A percentile compares a stretch with the other conserved stretches of the same genome.
These are phyloP conservation scores for Halophytophthora batemanensis DNA, from an alignment of 352 stramenopile genomes.

Conservation along the genomic window DNA sequence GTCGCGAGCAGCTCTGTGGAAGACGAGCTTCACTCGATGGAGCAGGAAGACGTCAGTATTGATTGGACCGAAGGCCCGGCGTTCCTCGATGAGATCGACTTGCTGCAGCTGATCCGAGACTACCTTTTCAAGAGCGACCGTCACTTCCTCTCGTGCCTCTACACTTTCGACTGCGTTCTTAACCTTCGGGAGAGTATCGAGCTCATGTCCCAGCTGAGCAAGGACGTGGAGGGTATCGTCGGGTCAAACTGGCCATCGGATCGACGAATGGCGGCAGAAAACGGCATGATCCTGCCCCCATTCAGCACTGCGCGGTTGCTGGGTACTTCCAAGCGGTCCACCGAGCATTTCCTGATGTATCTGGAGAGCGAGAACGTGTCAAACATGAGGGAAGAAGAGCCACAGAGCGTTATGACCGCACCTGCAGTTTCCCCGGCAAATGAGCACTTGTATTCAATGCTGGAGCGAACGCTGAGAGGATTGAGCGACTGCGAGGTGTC, in stretches of 20 bases:
- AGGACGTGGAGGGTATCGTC: conserved; percentile 36
- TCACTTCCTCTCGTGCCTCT: conserved; percentile 76
- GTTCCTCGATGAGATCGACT: conserved; percentile 68
- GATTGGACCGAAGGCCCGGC: conserved; percentile 29
- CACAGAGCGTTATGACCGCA: not conserved
- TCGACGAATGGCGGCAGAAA: conserved; percentile 38
- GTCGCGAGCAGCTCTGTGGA: conserved; percentile 15
- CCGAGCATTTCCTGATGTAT: conserved; percentile 87
- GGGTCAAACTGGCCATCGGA: conserved; percentile 52
- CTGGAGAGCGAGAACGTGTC: conserved; percentile 39
- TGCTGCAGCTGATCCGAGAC: conserved; percentile 67
- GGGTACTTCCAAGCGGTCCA: conserved; percentile 55
- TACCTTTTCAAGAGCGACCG: conserved; percentile 78
- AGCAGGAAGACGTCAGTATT: conserved; percentile 41
- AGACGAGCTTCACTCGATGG: conserved; percentile 43
- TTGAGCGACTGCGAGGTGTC: conserved; percentile 84
- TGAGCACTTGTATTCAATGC: conserved; percentile 84
- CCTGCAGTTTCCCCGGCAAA: conserved; percentile 60
- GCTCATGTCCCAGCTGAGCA: conserved; percentile 30
- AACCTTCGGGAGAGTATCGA: conserved; percentile 54
- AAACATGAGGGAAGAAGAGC: conserved; percentile 5
- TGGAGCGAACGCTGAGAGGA: conserved; percentile 68
- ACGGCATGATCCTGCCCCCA: conserved; percentile 62
- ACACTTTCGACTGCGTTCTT: conserved; percentile 78
- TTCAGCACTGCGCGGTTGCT: conserved; percentile 83